phyloP scores from a whole-genome alignment of 371 early-diverging fungal species.

The Nematocida ausubeli region DNA sequence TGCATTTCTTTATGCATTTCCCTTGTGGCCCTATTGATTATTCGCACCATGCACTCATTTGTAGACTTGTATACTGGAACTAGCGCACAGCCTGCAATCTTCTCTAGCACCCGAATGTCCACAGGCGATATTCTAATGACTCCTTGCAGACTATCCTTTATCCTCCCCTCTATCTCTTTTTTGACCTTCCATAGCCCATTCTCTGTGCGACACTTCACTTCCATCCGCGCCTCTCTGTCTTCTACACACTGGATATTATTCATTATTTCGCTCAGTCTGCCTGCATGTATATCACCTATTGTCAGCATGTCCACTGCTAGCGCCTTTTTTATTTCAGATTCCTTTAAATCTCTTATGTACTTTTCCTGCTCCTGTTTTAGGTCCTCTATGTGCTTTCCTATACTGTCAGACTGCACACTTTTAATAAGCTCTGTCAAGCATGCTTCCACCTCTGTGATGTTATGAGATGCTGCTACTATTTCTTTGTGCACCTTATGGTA shows the following conservation, averaged over 20 bases:
- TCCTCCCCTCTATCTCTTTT: constrained; percentile 27
- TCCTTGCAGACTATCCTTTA: background rate
- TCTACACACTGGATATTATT: constrained; percentile 28
- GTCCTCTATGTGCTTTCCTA: constrained; percentile 8
- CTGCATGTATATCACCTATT: constrained; percentile 28
- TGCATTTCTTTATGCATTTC: background rate
- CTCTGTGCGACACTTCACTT: constrained; percentile 37
- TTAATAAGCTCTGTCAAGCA: background rate
- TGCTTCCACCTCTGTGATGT: constrained; percentile 3
- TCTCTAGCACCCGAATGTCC: constrained; percentile 7
- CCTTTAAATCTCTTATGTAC: background rate
- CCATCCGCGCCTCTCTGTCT: background rate
- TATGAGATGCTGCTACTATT: background rate
- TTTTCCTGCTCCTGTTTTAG: background rate
- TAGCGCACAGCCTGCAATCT: constrained; percentile 12
- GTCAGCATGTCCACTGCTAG: constrained; percentile 32
- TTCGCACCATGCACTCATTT: background rate
- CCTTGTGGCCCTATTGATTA: constrained; percentile 16
- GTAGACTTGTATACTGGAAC: constrained; percentile 8
- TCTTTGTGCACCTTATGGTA: constrained; percentile 29
- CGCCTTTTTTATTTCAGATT: constrained; percentile 22
- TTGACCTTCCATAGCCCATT: constrained; percentile 15
- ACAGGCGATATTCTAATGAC: background rate
- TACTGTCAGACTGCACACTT: background rate
- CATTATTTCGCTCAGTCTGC: constrained; percentile 20